Base-by-base conservation (phyloP, 345 rosid genomes). In the Eucalyptus tenuipes region DNA sequence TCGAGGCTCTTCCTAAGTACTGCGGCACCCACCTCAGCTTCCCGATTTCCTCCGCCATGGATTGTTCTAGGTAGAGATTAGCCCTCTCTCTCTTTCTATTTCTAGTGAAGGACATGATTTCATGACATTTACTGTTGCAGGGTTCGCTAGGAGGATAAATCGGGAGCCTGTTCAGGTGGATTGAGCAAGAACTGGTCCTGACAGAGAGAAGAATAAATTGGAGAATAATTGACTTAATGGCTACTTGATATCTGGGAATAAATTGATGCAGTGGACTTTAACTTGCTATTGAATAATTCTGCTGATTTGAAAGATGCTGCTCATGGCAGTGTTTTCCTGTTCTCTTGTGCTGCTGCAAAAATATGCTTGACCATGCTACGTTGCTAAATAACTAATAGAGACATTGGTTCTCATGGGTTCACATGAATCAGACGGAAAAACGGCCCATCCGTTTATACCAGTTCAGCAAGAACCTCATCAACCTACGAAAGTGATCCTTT, bases 41-140 rank as follows among this genome's bases (percentile, higher is more conserved):
- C 88, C 95, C 93, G 44, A 93, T 94, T 87, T 93, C 95, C 24
- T 86, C 88, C 13, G 81, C 91, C 93, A 93, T 94, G 95, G 93
- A 91, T 49, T 91, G 90, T 45, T 85, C 89, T 71, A 25, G 4
- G 92, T 89, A 88, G 64, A 52, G n/a, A 40, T n/a, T 8, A 57
- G 50, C 15, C 47, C 82, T 20, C 45, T 17, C 81, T 18, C 13
- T 17, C 44, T 17, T 42, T 37, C 68, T 52, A 52, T 17, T 13
- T 71, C 47, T 75, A 11, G 7, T 6, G 27, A 75, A 40, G 47
- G 47, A 20, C 47, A 11, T 10, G 84, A 40, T 12, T 75, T 40
- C 84, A 40, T 40, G 84, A 12, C 47, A 40, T 22, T 20, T 40
- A 75, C 47, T 40, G 29, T 40, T 75, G 84, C 84, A 75, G 84